Conservation (phyloP, 2,329 filamentous ascomycete species). For the Alternaria longipes region DNA sequence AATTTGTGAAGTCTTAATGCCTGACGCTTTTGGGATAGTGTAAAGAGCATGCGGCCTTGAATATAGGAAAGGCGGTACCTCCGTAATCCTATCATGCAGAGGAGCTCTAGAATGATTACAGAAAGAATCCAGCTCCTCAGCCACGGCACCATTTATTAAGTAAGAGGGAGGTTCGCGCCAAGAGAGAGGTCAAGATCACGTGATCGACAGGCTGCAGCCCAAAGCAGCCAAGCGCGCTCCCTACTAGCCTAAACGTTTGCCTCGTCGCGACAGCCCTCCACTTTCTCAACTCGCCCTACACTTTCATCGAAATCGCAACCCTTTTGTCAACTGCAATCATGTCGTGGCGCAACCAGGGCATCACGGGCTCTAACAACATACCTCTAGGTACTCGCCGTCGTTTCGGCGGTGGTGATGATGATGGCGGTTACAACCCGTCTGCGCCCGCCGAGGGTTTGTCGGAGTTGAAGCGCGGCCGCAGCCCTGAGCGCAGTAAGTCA, state of each 20-base stretch:
- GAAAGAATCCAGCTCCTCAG: background rate
- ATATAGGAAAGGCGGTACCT: background rate
- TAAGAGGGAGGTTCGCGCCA: background rate
- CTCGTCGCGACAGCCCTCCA: conserved; percentile 18
- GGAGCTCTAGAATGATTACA: background rate
- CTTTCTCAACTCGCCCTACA: conserved; percentile 19
- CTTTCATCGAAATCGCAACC: conserved; percentile 11
- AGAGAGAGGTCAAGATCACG: background rate
- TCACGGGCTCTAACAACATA: conserved; percentile 98
- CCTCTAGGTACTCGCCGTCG: conserved; percentile 86
- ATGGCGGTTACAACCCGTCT: conserved; percentile 58
- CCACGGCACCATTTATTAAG: too few species aligned
- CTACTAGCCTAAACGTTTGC: conserved; percentile 16
- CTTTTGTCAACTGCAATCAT: conserved; percentile 53
- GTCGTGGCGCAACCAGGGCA: conserved; percentile 77
- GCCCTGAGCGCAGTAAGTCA: conserved; percentile 78
- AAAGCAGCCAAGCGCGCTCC: conserved; percentile 12
- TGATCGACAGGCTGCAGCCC: conserved; percentile 5
- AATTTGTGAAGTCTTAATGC: background rate
- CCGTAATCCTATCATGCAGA: background rate
- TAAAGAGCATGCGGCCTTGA: background rate
- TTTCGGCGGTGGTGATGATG: conserved; percentile 73
- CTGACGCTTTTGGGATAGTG: background rate
- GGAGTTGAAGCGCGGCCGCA: conserved; percentile 85
- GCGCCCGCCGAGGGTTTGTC: conserved; percentile 56